Evolutionary conservation across 768 basidiomycete species (phyloP), one percentile per base, ranked within the genome.

Genomic region (Lactarius sp.): DNA sequence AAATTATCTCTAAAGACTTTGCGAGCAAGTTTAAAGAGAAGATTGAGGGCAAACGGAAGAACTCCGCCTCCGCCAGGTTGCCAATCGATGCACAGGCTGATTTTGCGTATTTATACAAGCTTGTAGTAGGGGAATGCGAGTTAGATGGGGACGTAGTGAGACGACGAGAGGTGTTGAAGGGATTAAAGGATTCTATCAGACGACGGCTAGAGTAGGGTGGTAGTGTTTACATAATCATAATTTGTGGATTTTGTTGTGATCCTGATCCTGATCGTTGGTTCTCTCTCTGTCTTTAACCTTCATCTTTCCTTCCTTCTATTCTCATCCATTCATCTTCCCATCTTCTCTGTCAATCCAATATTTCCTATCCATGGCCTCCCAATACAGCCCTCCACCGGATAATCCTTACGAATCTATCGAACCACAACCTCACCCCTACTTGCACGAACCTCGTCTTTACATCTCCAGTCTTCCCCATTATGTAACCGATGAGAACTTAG

Each of bases 61-160:
- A 73, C 66, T 75, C 71, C 59, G 82, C 79, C 18, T 79, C 80
- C 6, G 80, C 85, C 34, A 79, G 79, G 60, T 77, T 98, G 47
- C 87, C 96, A 0, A 79, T 96, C 2, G 82, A 84, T 37, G 85
- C 85, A 1, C 95, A 96, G 72, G 94, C 94, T 2, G 95, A 98
- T 73, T 95, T 97, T 72, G 85, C 82, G 1, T 96, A 87, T 74
- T 79, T 98, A 51, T 78, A 83, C 67, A 81, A 81, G 53, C 71
- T 90, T 36, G 88, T 80, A 9, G 81, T 73, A 4, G 86, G 87
- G 5, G 77, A 81, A 64, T 61, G 76, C 5, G 70, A 77, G 52
- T 71, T 88, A 66, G 82, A 86, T 0, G 79, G 79, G 20, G 81
- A 90, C 71, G 71, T 75, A 4, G 81, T 81, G 16, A 78, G 80